These are phyloP conservation scores for Dovyalis caffra DNA, from an alignment of 345 rosid genomes.

Conservation along the genomic window DNA sequence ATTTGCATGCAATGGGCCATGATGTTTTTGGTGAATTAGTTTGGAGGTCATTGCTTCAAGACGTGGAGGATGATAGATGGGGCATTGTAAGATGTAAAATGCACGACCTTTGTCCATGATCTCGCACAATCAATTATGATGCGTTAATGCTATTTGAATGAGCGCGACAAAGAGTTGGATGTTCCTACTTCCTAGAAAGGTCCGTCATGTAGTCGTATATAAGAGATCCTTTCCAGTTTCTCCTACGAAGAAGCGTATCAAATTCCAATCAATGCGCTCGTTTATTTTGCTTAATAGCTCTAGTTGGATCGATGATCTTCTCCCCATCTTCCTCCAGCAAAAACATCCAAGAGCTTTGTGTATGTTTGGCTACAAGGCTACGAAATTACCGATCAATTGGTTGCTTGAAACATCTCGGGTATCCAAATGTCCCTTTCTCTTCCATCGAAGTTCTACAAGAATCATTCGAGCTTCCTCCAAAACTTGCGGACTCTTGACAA, in stretches of 20 bases:
- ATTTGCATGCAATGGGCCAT: slow-evolving; percentile 13
- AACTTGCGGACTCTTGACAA: slow-evolving; percentile 14
- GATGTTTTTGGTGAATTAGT: slow-evolving; percentile 18
- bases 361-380: not conserved
- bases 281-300: too few species aligned
- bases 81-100: slow-evolving; percentile 12
- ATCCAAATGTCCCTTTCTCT: slow-evolving; percentile 9
- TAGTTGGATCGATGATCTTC: too few species aligned
- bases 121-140: slow-evolving; percentile 15
- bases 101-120: slow-evolving; percentile 31
- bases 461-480: slow-evolving; percentile 13
- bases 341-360: too few species aligned
- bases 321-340: too few species aligned
- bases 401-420: slow-evolving; percentile 22
- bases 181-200: not conserved
- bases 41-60: slow-evolving; percentile 22
- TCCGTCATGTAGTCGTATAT: not conserved
- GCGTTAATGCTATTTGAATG: not conserved
- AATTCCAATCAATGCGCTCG: not conserved
- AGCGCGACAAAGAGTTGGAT: not conserved
- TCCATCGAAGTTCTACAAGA: slow-evolving; percentile 7
- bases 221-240: too few species aligned
- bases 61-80: not conserved
- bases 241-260: not conserved
- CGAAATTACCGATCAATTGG: slow-evolving; percentile 1